phyloP scores from a whole-genome alignment of 208 protist species.

The Plasmodiophora brassicae region DNA sequence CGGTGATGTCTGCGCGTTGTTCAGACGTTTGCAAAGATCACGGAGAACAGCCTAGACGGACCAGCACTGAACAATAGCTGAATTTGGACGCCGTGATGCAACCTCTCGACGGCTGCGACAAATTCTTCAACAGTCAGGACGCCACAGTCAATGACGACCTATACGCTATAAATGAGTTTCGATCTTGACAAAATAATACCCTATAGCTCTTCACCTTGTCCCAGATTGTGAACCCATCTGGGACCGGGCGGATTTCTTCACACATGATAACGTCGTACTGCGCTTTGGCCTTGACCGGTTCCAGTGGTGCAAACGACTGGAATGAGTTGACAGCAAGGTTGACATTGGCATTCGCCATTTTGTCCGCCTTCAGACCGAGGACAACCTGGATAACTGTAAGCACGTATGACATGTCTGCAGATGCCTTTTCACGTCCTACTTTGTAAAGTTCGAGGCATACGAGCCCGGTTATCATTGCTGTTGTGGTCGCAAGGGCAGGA shows the following conservation, averaged over 20 bases:
- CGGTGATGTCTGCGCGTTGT: neutral
- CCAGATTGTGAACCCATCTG: constrained; percentile 37
- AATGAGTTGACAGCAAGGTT: constrained; percentile 10
- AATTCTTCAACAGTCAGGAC: constrained; percentile 8
- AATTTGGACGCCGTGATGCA: neutral
- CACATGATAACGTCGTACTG: constrained; percentile 23
- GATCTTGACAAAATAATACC: too few species aligned
- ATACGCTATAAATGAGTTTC: too few species aligned
- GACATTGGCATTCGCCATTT: constrained; percentile 5
- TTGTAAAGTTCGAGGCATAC: constrained; percentile 95
- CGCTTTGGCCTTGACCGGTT: constrained; percentile 10
- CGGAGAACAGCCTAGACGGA: neutral
- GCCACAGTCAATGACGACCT: constrained; percentile 6
- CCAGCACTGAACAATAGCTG: neutral
- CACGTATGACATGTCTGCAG: constrained; percentile 7
- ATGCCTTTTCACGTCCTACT: constrained; percentile 61
- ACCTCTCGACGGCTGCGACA: neutral
- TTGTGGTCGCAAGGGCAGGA: constrained; percentile 99
- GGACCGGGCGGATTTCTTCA: constrained; percentile 15
- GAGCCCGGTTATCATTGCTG: constrained; percentile 93
- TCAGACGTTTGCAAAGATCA: neutral
- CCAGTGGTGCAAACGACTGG: constrained; percentile 17
- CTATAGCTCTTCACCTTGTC: too few species aligned
- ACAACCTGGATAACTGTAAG: constrained; percentile 28
- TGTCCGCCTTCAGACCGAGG: neutral